Percentiles rank a stretch among this genome's conserved stretches.
phyloP scores from a whole-genome alignment of 2,329 filamentous ascomycete species.

The Sarocladium oryzae region DNA sequence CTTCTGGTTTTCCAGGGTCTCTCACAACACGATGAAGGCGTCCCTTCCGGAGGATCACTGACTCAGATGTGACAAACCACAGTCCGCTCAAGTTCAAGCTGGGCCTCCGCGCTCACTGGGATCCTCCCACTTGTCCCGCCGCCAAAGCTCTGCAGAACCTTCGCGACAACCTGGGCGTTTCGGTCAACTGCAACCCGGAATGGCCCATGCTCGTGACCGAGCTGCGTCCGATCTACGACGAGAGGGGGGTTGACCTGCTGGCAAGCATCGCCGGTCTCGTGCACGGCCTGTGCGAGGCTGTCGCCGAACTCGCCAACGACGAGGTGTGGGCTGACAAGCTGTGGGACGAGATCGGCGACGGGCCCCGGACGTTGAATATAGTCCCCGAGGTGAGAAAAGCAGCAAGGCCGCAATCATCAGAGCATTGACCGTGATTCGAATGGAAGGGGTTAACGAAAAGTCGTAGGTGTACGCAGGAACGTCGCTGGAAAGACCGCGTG shows the following conservation, averaged over 20 bases:
- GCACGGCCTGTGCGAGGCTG: background rate
- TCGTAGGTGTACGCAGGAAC: background rate
- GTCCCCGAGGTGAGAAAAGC: background rate
- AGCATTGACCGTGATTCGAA: too few relatives aligned
- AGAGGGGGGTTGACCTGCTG: background rate
- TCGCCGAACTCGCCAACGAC: background rate
- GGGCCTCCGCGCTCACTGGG: background rate
- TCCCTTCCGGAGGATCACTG: too few relatives aligned
- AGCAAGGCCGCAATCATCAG: too few relatives aligned
- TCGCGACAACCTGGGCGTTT: background rate
- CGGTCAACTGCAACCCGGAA: background rate
- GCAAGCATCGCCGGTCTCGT: background rate
- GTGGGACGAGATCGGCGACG: background rate
- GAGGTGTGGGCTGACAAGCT: background rate
- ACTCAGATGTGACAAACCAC: too few relatives aligned
- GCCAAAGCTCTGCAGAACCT: background rate
- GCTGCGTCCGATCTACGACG: constrained; percentile 2
- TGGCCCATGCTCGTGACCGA: background rate
- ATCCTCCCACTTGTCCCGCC: background rate
- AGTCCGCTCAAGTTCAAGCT: constrained; percentile 4
- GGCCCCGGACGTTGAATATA: background rate
- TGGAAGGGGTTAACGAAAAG: too few relatives aligned
- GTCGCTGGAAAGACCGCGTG: background rate
- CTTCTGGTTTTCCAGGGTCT: background rate
- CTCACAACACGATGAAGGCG: too few relatives aligned